Conservation (phyloP, 2,329 filamentous ascomycete genomes). For the Trichoderma aggressivum region DNA sequence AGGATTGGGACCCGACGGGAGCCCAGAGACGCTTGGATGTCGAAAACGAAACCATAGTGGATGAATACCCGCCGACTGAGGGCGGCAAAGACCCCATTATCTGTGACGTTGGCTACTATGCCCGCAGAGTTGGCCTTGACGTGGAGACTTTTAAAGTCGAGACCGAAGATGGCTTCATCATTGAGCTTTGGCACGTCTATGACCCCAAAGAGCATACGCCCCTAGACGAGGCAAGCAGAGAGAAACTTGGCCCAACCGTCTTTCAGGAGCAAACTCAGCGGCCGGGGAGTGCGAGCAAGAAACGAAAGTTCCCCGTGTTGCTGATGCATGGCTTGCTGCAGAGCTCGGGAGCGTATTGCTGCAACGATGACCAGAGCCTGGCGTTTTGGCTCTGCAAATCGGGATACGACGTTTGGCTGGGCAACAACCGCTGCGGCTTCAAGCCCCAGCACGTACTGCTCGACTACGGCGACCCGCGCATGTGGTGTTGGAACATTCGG, state of each 20-base stretch:
- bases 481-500: slow-evolving; percentile 96
- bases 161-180: slow-evolving; percentile 90
- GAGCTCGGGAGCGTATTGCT: slow-evolving; percentile 82
- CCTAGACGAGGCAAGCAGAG: slow-evolving; percentile 46
- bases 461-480: slow-evolving; percentile 71
- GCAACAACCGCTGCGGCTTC: slow-evolving; percentile 89
- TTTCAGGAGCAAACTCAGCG: slow-evolving; percentile 49
- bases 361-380: slow-evolving; percentile 83
- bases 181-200: slow-evolving; percentile 85
- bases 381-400: slow-evolving; percentile 91
- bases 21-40: slow-evolving; percentile 36
- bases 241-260: slow-evolving; percentile 55
- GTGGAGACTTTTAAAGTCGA: slow-evolving; percentile 80
- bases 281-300: slow-evolving; percentile 36
- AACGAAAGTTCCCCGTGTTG: slow-evolving; percentile 74
- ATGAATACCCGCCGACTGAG: slow-evolving; percentile 70
- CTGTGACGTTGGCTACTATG: slow-evolving; percentile 82
- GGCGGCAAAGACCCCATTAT: slow-evolving; percentile 75
- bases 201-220: slow-evolving; percentile 71
- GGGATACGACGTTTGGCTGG: slow-evolving; percentile 93
- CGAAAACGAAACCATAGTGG: slow-evolving; percentile 42
- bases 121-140: slow-evolving; percentile 80
- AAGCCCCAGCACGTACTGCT: slow-evolving; percentile 71
- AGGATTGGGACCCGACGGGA: slow-evolving; percentile 56
- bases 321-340: slow-evolving; percentile 88